Base-by-base conservation (phyloP, 2,329 filamentous ascomycete species). In the Penicillium sp. region DNA sequence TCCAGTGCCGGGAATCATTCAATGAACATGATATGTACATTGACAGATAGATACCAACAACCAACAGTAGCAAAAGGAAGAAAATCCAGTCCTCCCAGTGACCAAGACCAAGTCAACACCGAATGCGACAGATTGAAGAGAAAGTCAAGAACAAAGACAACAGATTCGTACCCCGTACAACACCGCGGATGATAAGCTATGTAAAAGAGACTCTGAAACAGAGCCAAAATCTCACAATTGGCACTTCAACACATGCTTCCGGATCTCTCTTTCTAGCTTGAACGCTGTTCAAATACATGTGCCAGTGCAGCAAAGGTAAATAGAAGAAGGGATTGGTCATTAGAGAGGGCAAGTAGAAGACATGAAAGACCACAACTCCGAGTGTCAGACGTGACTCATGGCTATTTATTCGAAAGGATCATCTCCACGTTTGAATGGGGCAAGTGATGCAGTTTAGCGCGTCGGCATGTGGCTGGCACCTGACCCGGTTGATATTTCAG, bases 391-490 rank as follows among this genome's bases (percentile, higher is more conserved):
- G 38, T 11, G 39, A 35, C 30, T 42, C 41, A 23, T 17, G 14
- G 15, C 12, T 15, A n/a, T 30, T n/a, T n/a, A n/a, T n/a, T n/a
- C n/a, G n/a, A n/a, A n/a, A n/a, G n/a, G n/a, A n/a, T n/a, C n/a
- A n/a, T n/a, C n/a, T n/a, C n/a, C n/a, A n/a, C n/a, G n/a, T n/a
- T n/a, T n/a, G n/a, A n/a, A n/a, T n/a, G n/a, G n/a, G n/a, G n/a
- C n/a, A 29, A 29, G 26, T 12, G 26, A 12, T 29, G 12, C 13
- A 6, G 12, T 12, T 14, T 53, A 65, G 39, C 60, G 60, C 30
- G 57, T 54, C 16, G 52, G 51, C 54, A 64, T 58, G 31, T 57
- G 53, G 45, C 54, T 62, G 39, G 53, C 54, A 31, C 53, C 52
- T 29, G 56, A 42, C 36, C 48, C 54, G 26, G 55, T 51, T 33